phyloP scores from a whole-genome alignment of 2,329 filamentous ascomycete genomes.

The Epichloe coenophiala region DNA sequence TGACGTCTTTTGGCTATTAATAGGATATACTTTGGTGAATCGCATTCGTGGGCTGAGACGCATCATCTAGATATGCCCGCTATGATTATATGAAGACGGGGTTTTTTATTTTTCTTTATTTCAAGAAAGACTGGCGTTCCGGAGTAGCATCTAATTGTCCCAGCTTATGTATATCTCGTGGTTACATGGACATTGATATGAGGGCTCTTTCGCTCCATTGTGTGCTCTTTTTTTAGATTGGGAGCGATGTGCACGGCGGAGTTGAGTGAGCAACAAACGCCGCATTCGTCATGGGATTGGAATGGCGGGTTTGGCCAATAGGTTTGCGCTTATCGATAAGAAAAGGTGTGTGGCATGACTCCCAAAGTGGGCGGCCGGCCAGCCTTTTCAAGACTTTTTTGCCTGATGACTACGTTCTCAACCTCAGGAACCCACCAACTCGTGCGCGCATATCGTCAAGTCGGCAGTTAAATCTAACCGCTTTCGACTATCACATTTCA shows the following conservation, averaged over 20 bases:
- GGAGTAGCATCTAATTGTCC: background rate
- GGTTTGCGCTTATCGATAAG: constrained; percentile 17
- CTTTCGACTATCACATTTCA: background rate
- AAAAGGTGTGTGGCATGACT: constrained; percentile 12
- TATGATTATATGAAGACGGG: background rate
- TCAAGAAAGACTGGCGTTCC: background rate
- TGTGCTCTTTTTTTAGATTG: too few species aligned
- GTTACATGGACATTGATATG: background rate
- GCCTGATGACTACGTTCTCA: background rate
- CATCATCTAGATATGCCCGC: background rate
- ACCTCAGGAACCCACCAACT: background rate
- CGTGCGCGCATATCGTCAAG: background rate
- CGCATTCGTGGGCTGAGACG: background rate
- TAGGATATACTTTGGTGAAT: background rate
- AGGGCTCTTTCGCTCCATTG: background rate
- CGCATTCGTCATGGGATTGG: too few species aligned
- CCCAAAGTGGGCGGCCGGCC: background rate
- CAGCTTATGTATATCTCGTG: background rate
- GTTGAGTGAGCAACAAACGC: too few species aligned
- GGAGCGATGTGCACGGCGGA: too few species aligned
- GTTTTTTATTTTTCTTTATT: background rate
- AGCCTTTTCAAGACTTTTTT: background rate
- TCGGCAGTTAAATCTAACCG: background rate
- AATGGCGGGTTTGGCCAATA: too few species aligned
- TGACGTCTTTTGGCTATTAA: constrained; percentile 31